Evolutionary conservation across 768 basidiomycete species (phyloP).

Genomic region (Hortiboletus campestris): DNA sequence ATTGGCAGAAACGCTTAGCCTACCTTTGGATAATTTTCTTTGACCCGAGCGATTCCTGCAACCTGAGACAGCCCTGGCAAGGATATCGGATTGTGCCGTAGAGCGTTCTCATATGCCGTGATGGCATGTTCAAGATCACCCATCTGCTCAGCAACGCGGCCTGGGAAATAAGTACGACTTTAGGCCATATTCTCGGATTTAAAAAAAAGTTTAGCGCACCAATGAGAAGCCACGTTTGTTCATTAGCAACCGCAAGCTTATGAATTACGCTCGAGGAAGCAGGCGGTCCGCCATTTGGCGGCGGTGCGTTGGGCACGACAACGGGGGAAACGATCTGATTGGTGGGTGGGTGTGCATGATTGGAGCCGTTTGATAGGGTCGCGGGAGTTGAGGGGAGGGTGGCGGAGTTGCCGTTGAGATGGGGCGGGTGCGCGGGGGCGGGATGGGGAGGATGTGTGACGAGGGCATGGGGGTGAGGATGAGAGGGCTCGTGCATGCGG

Average conservation of each 20-base stretch:
- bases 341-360: constrained; percentile 36
- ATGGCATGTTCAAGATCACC: constrained; percentile 90
- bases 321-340: constrained; percentile 48
- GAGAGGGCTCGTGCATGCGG: constrained; percentile 58
- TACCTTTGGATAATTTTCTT: constrained; percentile 96
- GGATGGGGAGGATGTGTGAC: constrained; percentile 43
- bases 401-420: constrained; percentile 50
- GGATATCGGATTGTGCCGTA: constrained; percentile 93
- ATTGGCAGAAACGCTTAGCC: constrained; percentile 33
- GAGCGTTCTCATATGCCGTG: constrained; percentile 90
- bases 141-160: constrained; percentile 94
- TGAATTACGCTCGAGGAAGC: constrained; percentile 51
- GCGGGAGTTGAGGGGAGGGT: constrained; percentile 46
- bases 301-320: constrained; percentile 35
- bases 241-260: constrained; percentile 83
- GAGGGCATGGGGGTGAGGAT: constrained; percentile 41
- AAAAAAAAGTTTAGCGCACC: constrained; percentile 43
- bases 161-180: constrained; percentile 44
- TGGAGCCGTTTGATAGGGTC: constrained; percentile 42
- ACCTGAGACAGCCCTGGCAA: constrained; percentile 89
- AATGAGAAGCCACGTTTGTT: constrained; percentile 93
- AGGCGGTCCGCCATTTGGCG: constrained; percentile 25
- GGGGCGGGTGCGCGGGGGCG: constrained; percentile 36
- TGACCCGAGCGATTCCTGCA: constrained; percentile 94
- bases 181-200: constrained; percentile 6